Base-by-base conservation (phyloP, 2,329 filamentous ascomycete genomes). In the Ploettnerulaceae sp. region DNA sequence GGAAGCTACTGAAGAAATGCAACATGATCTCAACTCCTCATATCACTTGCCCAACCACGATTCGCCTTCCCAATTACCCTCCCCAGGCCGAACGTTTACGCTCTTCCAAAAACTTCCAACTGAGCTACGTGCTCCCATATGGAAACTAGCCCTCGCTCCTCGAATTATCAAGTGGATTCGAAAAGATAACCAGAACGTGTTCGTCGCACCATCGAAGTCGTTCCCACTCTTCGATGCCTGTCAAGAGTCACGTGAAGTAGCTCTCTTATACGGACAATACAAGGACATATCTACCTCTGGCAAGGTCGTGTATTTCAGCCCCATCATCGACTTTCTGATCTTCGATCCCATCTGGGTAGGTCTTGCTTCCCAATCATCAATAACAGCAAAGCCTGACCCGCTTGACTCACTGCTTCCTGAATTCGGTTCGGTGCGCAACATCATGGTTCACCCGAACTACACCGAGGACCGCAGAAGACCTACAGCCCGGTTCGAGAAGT, bases 181-280 rank as follows among this genome's bases (percentile, higher is more conserved):
- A 79, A 7, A 87, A 84, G 3, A 96, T 69, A 1, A 87, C 86
- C 9, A 94, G 69, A 6, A 91, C 73, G 59, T 95, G 88, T 59
- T 95, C 86, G 60, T 89, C 6, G 32, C 44, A 5, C 41, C 49
- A 11, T 39, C 47, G 5, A 47, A 47, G 22, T 39, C 44, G 5
- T 44, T 52, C 4, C 44, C 47, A 2, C 36, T 56, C 5, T 32
- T 55, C 20, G 18, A 36, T 5, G 44, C 48, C 7, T 51, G 39
- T 11, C 36, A 28, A 25, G 53, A 56, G 28, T 45, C 53, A 38
- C 53, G 48, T 29, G 42, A 47, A 28, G 41, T 38, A 7, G 44
- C 48, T 5, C 45, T 52, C 14, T n/a, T 47, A 2, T 49, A 54
- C 15, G 53, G 47, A 18, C 35, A 44, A 11, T 51, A 53, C 26